phyloP scores from a whole-genome alignment of 2,329 filamentous ascomycete genomes.

The Fusarium albosuccineum region DNA sequence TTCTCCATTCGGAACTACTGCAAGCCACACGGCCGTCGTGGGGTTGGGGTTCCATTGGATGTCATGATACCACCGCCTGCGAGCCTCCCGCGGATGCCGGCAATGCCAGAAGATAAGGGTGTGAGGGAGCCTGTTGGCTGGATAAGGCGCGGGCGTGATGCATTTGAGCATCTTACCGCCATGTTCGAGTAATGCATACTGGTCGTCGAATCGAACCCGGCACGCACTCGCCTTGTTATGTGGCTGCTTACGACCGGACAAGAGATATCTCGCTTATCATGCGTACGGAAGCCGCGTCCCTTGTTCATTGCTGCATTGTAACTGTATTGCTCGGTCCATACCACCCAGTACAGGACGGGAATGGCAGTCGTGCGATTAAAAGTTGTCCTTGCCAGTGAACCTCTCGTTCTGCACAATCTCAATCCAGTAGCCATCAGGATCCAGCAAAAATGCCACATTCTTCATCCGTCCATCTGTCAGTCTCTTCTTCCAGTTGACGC shows the following conservation, averaged over 20 bases:
- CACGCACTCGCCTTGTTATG: neutral
- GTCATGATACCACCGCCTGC: conserved; percentile 9
- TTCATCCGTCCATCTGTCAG: conserved; percentile 94
- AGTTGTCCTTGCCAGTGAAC: conserved; percentile 67
- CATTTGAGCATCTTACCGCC: neutral
- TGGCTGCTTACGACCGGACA: conserved; percentile 4
- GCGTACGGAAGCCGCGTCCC: too few relatives aligned
- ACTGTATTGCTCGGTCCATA: neutral
- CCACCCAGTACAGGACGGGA: neutral
- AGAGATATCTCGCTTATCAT: conserved; percentile 1
- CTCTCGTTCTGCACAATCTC: conserved; percentile 84
- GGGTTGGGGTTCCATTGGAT: conserved; percentile 19
- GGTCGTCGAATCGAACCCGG: neutral
- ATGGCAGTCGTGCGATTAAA: conserved; percentile 51
- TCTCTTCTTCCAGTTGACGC: conserved; percentile 94
- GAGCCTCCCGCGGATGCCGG: conserved; percentile 13
- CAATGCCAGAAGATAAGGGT: neutral
- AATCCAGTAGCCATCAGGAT: conserved; percentile 90
- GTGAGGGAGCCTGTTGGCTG: conserved; percentile 6
- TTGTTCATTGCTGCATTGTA: neutral
- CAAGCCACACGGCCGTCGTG: conserved; percentile 42
- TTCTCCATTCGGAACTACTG: conserved; percentile 45
- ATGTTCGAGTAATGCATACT: neutral
- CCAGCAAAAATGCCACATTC: conserved; percentile 91
- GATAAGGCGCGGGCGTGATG: neutral